Evolutionary conservation across 2,329 filamentous ascomycete genomes (phyloP), one percentile per base, ranked within the genome.

Genomic region (Clarireedia paspali): DNA sequence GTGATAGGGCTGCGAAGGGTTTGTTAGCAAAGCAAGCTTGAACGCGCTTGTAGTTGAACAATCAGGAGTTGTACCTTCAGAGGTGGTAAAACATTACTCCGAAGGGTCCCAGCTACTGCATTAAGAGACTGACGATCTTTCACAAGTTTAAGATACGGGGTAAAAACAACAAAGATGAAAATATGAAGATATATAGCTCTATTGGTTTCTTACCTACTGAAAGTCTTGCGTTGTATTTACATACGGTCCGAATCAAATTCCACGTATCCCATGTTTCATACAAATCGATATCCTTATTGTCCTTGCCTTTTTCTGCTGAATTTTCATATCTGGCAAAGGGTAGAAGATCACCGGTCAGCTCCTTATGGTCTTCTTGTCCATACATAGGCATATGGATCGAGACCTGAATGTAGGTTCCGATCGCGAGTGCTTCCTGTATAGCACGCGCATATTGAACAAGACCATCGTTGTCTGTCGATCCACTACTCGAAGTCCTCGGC

Each of bases 231-330:
- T 86, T 87, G 72, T 99, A 97, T 73, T 85, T 87, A 79, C 91
- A 96, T 56, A 90, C 77, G 53, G 85, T 86, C 53, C 94, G 82
- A 66, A 99, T 87, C 23, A 86, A 78, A 70, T 99, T 87, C 94
- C 94, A 99, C 1, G 88, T 86, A 71, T 97, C 91, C 95, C 95
- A 99, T 2, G 85, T 80, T 53, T 85, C 85, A 70, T 89, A 94
- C 0, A 88, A 71, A 65, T 92, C 87, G 58, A 85, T 74, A 23
- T 83, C 78, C 39, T 60, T 61, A 34, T 75, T 73, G 6, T 66
- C 64, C 36, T 70, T 62, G 5, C 62, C 65, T 40, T 76, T 70
- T 9, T 71, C 59, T 27, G 70, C 59, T 50, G 70, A 64, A 70
- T 53, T 53, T 55, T 62, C n/a, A 57, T 63, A 48, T 63, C 63